Conservation (phyloP, 2,329 filamentous ascomycete genomes). For the Madurella fahalii region DNA sequence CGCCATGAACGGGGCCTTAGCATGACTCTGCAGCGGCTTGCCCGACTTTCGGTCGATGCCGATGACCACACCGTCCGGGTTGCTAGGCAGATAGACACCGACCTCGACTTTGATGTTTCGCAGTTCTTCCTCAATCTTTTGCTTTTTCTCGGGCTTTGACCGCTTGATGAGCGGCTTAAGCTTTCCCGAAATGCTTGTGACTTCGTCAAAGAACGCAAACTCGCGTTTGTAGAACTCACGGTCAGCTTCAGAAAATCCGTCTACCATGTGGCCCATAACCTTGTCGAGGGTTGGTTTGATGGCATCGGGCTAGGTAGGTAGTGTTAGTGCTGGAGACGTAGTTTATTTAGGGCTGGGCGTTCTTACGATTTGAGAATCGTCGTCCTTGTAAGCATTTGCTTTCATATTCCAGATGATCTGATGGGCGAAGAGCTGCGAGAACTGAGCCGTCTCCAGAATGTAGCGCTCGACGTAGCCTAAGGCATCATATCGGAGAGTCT, state of each 20-base stretch:
- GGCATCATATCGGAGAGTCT: slow-evolving; percentile 86
- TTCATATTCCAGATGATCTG: slow-evolving; percentile 99
- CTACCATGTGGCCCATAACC: slow-evolving; percentile 79
- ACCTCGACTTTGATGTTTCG: slow-evolving; percentile 96
- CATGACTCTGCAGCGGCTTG: slow-evolving; percentile 94
- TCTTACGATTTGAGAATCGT: slow-evolving; percentile 77
- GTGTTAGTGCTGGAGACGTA: slow-evolving; percentile 4
- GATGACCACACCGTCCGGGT: slow-evolving; percentile 94
- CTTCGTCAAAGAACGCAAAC: slow-evolving; percentile 96
- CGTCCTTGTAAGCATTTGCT: slow-evolving; percentile 96
- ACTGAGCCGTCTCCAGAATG: slow-evolving; percentile 92
- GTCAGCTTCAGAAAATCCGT: slow-evolving; percentile 75
- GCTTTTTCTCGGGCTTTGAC: slow-evolving; percentile 94
- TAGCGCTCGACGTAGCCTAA: slow-evolving; percentile 95
- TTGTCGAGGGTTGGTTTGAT: slow-evolving; percentile 92
- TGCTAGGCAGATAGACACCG: slow-evolving; percentile 93
- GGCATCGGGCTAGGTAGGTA: slow-evolving; percentile 62
- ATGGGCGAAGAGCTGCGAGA: slow-evolving; percentile 97
- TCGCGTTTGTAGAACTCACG: slow-evolving; percentile 87
- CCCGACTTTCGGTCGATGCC: slow-evolving; percentile 98
- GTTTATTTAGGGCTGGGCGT: slow-evolving; percentile 12
- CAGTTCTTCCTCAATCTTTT: slow-evolving; percentile 97
- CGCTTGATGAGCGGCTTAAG: slow-evolving; percentile 89
- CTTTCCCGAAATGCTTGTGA: slow-evolving; percentile 92
- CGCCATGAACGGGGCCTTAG: slow-evolving; percentile 98